phyloP scores from a whole-genome alignment of 2,329 filamentous ascomycete species.

The Zopfia rhizophila region DNA sequence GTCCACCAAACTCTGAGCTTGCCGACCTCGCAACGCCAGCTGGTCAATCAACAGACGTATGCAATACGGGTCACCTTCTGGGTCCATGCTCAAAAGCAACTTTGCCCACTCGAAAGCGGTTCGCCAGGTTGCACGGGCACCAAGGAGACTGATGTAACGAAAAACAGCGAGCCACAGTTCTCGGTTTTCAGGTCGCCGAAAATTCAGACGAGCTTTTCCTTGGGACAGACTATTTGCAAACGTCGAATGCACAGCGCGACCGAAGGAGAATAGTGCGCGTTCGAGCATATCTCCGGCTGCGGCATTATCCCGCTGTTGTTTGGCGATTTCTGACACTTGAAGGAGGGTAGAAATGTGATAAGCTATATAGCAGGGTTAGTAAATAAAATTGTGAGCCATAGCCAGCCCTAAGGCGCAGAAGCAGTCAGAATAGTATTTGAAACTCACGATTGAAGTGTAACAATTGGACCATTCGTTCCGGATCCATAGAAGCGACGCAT shows the following conservation, averaged over 20 bases:
- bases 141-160: constrained; percentile 85
- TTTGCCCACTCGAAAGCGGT: constrained; percentile 96
- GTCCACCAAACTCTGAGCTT: constrained; percentile 79
- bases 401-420: neutral
- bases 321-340: constrained; percentile 90
- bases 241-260: constrained; percentile 84
- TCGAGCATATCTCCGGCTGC: constrained; percentile 89
- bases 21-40: constrained; percentile 81
- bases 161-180: constrained; percentile 93
- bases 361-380: constrained; percentile 59
- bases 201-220: constrained; percentile 84
- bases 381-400: neutral
- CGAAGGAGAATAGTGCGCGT: constrained; percentile 90
- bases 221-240: constrained; percentile 80
- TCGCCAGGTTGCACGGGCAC: constrained; percentile 91
- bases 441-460: constrained; percentile 71
- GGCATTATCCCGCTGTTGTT: constrained; percentile 88
- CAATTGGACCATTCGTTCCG: constrained; percentile 81
- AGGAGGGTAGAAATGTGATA: constrained; percentile 96
- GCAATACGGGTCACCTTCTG: constrained; percentile 80
- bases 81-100: constrained; percentile 79
- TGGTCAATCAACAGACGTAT: constrained; percentile 84
- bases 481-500: constrained; percentile 85
- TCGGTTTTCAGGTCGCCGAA: constrained; percentile 83
- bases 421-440: neutral